phyloP scores from a whole-genome alignment of 2,329 filamentous ascomycete species.

The Colletotrichum limetticola region DNA sequence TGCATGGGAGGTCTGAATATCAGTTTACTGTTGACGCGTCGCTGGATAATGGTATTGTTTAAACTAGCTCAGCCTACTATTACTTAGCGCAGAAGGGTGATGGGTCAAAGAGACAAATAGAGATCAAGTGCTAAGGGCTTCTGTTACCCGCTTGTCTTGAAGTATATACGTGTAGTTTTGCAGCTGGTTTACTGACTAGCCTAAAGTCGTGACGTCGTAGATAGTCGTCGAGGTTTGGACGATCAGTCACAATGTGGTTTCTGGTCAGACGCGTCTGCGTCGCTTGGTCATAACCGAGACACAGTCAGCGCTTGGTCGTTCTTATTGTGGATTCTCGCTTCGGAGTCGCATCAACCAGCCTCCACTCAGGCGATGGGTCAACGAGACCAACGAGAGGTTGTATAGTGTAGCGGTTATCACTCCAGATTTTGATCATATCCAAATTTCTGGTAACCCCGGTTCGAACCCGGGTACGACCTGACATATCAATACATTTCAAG shows the following conservation, averaged over 20 bases:
- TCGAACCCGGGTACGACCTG: slow-evolving; percentile 34
- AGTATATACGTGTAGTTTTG: not conserved
- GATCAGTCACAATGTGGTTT: not conserved
- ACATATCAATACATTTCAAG: not conserved
- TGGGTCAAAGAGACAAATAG: no score
- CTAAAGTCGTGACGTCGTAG: not conserved
- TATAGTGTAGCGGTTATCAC: slow-evolving; percentile 35
- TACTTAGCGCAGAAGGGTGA: no score
- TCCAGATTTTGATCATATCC: slow-evolving; percentile 26
- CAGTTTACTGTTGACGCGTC: slow-evolving; percentile 22
- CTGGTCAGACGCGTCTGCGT: not conserved
- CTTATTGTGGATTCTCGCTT: slow-evolving; percentile 17
- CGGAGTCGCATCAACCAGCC: not conserved
- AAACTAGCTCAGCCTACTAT: not conserved
- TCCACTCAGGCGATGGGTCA: slow-evolving; percentile 6
- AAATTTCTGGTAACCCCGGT: slow-evolving; percentile 34
- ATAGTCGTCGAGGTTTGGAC: not conserved
- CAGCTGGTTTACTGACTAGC: not conserved
- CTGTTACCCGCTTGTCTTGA: no score
- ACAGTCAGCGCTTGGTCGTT: not conserved
- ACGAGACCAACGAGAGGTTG: slow-evolving; percentile 6
- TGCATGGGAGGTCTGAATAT: slow-evolving; percentile 25
- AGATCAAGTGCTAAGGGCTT: no score
- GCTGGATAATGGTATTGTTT: slow-evolving; percentile 12
- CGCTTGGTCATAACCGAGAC: not conserved